Percentiles rank a stretch among this genome's conserved stretches.
phyloP scores from a whole-genome alignment of 345 rosid genomes.

The Populus simonii region DNA sequence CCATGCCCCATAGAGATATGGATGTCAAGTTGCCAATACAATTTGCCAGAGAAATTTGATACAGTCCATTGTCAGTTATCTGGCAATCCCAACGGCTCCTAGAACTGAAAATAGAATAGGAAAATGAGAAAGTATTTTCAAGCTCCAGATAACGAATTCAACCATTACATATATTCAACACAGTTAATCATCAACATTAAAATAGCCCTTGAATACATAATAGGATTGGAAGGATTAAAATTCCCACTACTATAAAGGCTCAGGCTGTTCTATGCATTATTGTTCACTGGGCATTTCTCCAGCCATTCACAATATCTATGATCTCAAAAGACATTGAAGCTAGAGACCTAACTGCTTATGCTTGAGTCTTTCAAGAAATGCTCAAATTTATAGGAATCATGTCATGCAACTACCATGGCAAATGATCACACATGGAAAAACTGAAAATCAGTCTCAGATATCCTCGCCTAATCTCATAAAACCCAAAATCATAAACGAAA shows the following conservation, averaged over 20 bases:
- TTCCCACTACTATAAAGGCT: neutral
- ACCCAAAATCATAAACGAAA: too few relatives aligned
- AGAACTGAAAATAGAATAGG: slow-evolving; percentile 47
- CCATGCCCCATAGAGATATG: slow-evolving; percentile 84
- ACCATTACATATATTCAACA: neutral
- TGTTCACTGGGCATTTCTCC: neutral
- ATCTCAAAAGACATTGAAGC: neutral
- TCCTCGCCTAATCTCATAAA: too few relatives aligned
- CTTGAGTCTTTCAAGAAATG: neutral
- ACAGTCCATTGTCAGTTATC: slow-evolving; percentile 72
- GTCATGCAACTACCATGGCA: too few relatives aligned
- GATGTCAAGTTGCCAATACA: slow-evolving; percentile 69
- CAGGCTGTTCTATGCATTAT: neutral
- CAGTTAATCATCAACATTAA: neutral
- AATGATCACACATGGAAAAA: neutral
- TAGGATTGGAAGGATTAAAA: too few relatives aligned
- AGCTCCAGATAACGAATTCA: neutral
- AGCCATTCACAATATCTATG: neutral
- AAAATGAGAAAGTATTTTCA: neutral
- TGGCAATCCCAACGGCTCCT: slow-evolving; percentile 94
- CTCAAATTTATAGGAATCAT: neutral
- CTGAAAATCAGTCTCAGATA: too few relatives aligned
- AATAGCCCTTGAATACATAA: too few relatives aligned
- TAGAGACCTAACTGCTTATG: neutral
- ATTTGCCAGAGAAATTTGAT: slow-evolving; percentile 59